These are phyloP conservation scores for Saururus chinensis DNA, from an alignment of 164 flowering plant species.

Conservation along the genomic window DNA sequence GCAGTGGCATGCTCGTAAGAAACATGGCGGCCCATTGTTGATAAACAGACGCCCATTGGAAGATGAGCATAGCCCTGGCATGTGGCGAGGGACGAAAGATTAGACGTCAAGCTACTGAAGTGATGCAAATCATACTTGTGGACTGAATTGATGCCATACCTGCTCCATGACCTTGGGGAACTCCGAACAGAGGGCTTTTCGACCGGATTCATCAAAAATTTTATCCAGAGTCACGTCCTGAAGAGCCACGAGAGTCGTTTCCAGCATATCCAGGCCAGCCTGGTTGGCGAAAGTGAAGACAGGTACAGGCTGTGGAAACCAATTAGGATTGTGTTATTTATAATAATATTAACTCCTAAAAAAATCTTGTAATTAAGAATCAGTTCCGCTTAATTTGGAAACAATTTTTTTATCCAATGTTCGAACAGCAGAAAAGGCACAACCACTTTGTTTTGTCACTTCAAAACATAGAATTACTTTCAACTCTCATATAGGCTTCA, in stretches of 20 bases:
- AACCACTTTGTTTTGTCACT: too few relatives aligned
- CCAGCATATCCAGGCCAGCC: slow-evolving; percentile 94
- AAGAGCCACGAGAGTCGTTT: slow-evolving; percentile 76
- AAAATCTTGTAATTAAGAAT: too few relatives aligned
- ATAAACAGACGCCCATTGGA: slow-evolving; percentile 80
- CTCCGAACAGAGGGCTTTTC: slow-evolving; percentile 58
- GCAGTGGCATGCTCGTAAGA: slow-evolving; percentile 75
- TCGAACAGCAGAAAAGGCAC: too few relatives aligned
- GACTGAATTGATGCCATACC: slow-evolving; percentile 27
- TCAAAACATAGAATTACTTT: too few relatives aligned
- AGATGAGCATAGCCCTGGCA: slow-evolving; percentile 68
- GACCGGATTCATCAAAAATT: slow-evolving; percentile 75
- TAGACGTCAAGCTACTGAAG: not conserved
- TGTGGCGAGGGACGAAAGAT: not conserved
- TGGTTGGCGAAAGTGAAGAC: slow-evolving; percentile 88
- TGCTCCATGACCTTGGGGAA: slow-evolving; percentile 87
- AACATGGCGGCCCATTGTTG: slow-evolving; percentile 80
- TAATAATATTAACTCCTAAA: not conserved
- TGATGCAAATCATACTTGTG: not conserved
- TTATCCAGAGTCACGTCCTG: slow-evolving; percentile 84
- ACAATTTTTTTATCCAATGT: too few relatives aligned
- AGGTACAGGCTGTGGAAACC: slow-evolving; percentile 57
- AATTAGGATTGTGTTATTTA: too few relatives aligned
- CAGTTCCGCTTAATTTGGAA: too few relatives aligned
- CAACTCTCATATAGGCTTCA: too few relatives aligned